A percentile compares a stretch with the other conserved stretches of the same genome.
Conservation (phyloP, 768 basidiomycete genomes). For the Mycena albidolilacea region DNA sequence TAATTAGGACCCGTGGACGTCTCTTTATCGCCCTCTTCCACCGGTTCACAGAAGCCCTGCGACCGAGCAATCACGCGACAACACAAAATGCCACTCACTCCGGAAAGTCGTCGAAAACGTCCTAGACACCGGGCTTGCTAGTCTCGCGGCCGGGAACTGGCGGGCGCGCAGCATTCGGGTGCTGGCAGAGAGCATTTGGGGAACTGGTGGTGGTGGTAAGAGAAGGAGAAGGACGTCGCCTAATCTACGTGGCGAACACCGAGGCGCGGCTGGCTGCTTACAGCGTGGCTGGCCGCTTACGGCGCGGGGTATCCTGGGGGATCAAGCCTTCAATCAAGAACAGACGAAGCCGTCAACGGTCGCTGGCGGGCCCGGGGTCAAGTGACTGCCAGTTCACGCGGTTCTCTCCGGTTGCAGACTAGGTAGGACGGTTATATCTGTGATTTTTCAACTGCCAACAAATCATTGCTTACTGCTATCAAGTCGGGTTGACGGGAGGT, state of each 20-base stretch:
- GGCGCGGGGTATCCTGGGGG: background rate
- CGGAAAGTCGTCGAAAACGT: conserved; percentile 26
- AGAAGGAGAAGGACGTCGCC: background rate
- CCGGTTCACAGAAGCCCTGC: conserved; percentile 6
- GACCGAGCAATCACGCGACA: conserved; percentile 21
- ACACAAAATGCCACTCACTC: conserved; percentile 13
- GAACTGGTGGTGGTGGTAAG: conserved; percentile 27
- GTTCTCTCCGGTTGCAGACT: background rate
- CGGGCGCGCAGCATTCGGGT: conserved; percentile 32
- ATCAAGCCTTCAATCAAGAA: background rate
- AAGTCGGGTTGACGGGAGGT: too few relatives aligned
- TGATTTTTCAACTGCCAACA: too few relatives aligned
- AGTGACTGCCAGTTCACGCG: background rate
- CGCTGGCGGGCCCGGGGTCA: background rate
- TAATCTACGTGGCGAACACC: conserved; percentile 26
- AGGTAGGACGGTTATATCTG: too few relatives aligned
- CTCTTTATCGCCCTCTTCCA: background rate
- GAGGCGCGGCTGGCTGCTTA: background rate
- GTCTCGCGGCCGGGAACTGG: conserved; percentile 13
- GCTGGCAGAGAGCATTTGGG: conserved; percentile 23
- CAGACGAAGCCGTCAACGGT: conserved; percentile 6
- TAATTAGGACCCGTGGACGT: background rate
- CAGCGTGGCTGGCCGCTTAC: background rate
- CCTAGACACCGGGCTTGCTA: conserved; percentile 7
- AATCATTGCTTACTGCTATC: too few relatives aligned